Evolutionary conservation across 164 flowering plant genomes (phyloP).

Genomic region (Piper longum): DNA sequence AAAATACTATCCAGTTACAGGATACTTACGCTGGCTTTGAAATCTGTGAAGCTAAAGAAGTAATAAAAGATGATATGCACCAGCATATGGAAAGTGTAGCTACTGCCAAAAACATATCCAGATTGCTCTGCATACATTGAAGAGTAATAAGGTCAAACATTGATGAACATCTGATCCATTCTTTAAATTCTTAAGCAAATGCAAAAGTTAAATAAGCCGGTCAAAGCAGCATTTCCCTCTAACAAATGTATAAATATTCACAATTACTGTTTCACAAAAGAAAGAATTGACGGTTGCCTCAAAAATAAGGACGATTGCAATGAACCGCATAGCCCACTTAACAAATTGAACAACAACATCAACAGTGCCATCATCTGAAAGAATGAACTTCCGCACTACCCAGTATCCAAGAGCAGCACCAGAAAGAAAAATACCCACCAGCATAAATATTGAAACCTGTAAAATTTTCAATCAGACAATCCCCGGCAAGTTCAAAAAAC

Average conservation of each 20-base stretch:
- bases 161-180: not conserved
- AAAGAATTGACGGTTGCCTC: slow-evolving; percentile 25
- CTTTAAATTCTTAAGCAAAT: not conserved
- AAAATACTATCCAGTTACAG: not conserved
- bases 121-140: slow-evolving; percentile 46
- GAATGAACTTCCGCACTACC: slow-evolving; percentile 76
- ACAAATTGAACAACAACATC: slow-evolving; percentile 73
- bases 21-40: slow-evolving; percentile 26
- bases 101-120: slow-evolving; percentile 45
- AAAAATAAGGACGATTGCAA: slow-evolving; percentile 43
- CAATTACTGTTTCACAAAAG: not conserved
- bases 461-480: no score
- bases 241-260: not conserved
- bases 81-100: slow-evolving; percentile 32
- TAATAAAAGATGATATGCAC: slow-evolving; percentile 19
- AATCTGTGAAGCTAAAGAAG: slow-evolving; percentile 17
- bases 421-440: slow-evolving; percentile 43
- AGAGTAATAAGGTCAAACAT: slow-evolving; percentile 2
- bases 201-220: not conserved
- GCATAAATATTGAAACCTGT: slow-evolving; percentile 54
- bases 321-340: slow-evolving; percentile 76
- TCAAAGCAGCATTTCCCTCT: not conserved
- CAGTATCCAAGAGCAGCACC: slow-evolving; percentile 92
- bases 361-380: slow-evolving; percentile 74
- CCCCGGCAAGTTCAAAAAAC: no score